Conservation (phyloP, 108 stramenopile genomes). For the Nannochloropsis gaditana region DNA sequence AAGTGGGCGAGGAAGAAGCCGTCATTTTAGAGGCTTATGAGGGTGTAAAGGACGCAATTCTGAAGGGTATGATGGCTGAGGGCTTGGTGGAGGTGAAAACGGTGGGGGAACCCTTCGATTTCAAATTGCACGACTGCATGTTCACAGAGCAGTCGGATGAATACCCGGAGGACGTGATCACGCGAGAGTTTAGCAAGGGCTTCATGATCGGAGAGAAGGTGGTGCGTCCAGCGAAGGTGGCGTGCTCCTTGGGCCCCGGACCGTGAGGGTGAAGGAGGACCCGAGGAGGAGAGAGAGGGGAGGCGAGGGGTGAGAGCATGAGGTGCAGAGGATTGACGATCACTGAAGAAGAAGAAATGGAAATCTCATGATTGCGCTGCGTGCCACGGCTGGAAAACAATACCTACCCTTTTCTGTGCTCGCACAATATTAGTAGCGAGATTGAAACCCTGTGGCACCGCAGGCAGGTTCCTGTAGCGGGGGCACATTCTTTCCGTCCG, state of each 20-base stretch:
- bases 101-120: slow-evolving; percentile 21
- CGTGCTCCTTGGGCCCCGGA: background rate
- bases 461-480: too few relatives aligned
- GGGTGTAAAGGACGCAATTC: background rate
- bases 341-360: too few relatives aligned
- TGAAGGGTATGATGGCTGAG: background rate
- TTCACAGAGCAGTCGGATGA: background rate
- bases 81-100: slow-evolving; percentile 23
- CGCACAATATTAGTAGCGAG: too few relatives aligned
- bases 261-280: background rate
- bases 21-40: background rate
- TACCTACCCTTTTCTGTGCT: too few relatives aligned
- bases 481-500: too few relatives aligned
- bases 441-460: too few relatives aligned
- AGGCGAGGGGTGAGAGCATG: too few relatives aligned
- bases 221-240: slow-evolving; percentile 7
- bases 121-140: slow-evolving; percentile 13
- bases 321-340: too few relatives aligned
- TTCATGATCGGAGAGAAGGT: slow-evolving; percentile 9
- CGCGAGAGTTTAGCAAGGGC: background rate
- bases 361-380: too few relatives aligned
- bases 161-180: background rate
- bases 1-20: background rate
- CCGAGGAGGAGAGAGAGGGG: too few relatives aligned
- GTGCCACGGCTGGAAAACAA: too few relatives aligned